Evolutionary conservation across 108 stramenopile species (phyloP).

Genomic region (Bacterosira constricta): DNA sequence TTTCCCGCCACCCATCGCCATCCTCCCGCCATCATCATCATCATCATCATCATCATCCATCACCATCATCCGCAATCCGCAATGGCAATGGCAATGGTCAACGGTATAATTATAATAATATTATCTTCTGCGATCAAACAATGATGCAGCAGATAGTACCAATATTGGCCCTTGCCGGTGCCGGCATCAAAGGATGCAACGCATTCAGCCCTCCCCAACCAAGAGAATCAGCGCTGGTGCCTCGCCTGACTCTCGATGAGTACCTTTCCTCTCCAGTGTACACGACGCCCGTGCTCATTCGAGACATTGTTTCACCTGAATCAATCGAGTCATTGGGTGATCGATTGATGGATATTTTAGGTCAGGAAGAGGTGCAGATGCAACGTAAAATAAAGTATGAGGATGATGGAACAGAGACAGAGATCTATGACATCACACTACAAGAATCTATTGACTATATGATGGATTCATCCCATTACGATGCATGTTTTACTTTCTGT

Average conservation of each 20-base stretch:
- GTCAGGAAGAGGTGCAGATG: constrained; percentile 16
- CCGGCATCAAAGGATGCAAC: background rate
- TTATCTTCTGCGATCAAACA: no score
- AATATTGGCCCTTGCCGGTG: background rate
- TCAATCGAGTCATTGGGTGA: constrained; percentile 8
- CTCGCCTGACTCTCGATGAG: constrained; percentile 21
- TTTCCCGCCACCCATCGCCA: no score
- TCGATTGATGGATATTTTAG: background rate
- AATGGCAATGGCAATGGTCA: background rate
- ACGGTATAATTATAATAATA: background rate
- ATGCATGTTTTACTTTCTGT: constrained; percentile 56
- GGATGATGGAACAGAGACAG: constrained; percentile 9
- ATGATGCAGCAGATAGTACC: no score
- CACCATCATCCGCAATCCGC: background rate
- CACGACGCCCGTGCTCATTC: constrained; percentile 3
- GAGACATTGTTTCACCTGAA: constrained; percentile 12
- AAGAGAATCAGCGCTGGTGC: background rate
- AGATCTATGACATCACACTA: constrained; percentile 44
- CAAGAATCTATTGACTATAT: constrained; percentile 49
- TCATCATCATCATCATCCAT: no score
- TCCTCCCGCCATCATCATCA: no score
- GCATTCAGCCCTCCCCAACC: background rate
- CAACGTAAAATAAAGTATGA: constrained; percentile 4
- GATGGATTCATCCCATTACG: constrained; percentile 48
- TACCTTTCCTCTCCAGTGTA: background rate